Conservation (phyloP, 306 rosid species). For the Gillenia trifoliata region DNA sequence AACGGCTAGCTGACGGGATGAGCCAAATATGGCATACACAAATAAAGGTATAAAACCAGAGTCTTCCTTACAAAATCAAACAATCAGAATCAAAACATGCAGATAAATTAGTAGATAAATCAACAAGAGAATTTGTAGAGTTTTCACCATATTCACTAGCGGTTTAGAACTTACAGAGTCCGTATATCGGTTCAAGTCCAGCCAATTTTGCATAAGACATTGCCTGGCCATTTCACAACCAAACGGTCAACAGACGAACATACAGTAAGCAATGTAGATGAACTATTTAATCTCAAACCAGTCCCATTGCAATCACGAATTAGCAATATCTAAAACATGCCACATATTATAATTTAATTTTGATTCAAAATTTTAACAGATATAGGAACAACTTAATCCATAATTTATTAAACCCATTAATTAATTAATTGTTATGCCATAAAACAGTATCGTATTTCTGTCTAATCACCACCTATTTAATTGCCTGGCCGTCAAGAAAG, state of each 20-base stretch:
- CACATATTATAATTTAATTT: neutral
- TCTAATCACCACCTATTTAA: neutral
- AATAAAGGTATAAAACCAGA: conserved; percentile 83
- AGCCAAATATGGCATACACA: conserved; percentile 89
- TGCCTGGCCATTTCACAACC: conserved; percentile 48
- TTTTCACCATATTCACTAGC: neutral
- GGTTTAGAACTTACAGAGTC: conserved; percentile 76
- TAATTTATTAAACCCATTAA: too few species aligned
- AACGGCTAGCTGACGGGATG: conserved; percentile 99
- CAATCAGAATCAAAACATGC: neutral
- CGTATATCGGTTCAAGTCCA: conserved; percentile 88
- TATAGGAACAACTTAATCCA: too few species aligned
- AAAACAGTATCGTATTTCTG: neutral
- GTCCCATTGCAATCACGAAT: neutral
- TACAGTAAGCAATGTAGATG: neutral
- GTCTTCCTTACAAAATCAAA: conserved; percentile 40
- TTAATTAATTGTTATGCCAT: too few species aligned
- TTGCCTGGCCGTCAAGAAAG: too few species aligned
- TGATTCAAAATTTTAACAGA: neutral
- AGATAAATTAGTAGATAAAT: neutral
- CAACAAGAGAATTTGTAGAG: neutral
- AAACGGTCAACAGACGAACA: conserved; percentile 13
- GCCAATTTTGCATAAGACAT: conserved; percentile 98
- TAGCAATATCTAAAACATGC: neutral
- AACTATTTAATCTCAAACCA: neutral